These are phyloP conservation scores for Fusarium tricinctum DNA, from an alignment of 2,329 filamentous ascomycete species.

Conservation along the genomic window DNA sequence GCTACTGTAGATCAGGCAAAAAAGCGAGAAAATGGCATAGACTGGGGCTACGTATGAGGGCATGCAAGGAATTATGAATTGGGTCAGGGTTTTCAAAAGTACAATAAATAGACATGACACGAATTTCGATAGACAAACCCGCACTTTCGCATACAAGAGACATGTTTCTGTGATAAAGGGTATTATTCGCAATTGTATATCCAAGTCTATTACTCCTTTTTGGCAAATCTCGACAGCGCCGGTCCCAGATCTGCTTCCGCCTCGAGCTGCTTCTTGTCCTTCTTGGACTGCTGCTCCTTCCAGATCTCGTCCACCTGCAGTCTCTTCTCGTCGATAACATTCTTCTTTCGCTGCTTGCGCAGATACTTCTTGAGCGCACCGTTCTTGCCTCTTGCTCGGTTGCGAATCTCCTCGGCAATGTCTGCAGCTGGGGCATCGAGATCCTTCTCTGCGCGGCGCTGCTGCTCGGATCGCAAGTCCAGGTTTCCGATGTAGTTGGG, in stretches of 20 bases:
- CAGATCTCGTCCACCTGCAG: conserved; percentile 87
- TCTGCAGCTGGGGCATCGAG: conserved; percentile 75
- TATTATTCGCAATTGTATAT: conserved; percentile 48
- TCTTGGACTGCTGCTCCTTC: conserved; percentile 77
- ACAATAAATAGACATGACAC: conserved; percentile 24
- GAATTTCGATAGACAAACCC: conserved; percentile 24
- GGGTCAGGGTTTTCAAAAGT: conserved; percentile 32
- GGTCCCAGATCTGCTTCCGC: conserved; percentile 83
- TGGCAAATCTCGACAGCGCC: conserved; percentile 86
- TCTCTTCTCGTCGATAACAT: conserved; percentile 96
- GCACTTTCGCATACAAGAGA: conserved; percentile 2
- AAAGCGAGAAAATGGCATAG: not conserved
- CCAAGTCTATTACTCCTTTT: conserved; percentile 66
- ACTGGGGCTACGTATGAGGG: conserved; percentile 10
- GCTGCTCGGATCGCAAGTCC: conserved; percentile 83
- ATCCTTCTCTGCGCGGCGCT: conserved; percentile 82
- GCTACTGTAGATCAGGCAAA: conserved; percentile 70
- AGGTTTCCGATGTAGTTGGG: conserved; percentile 92
- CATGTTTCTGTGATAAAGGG: conserved; percentile 31
- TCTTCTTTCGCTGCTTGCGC: conserved; percentile 91
- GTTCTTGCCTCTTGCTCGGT: conserved; percentile 90
- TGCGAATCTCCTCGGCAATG: conserved; percentile 74
- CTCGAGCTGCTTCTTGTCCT: conserved; percentile 72
- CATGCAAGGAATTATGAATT: conserved; percentile 19
- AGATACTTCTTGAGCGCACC: conserved; percentile 88